Base-by-base conservation (phyloP, 805 yeast species). In the Pichia rugopelliculosa region DNA sequence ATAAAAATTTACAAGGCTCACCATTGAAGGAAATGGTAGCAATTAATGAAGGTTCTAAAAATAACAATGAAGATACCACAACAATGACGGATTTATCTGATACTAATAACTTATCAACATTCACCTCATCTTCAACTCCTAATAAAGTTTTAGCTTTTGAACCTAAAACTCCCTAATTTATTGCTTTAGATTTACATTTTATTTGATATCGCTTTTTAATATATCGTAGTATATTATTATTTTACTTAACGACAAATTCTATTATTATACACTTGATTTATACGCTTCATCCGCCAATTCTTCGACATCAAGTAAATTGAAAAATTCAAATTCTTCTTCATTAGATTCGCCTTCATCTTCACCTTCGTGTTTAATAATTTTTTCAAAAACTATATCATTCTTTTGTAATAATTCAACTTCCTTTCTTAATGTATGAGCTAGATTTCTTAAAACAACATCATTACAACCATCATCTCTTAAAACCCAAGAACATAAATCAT, bases 401-500 rank as follows among this genome's bases (percentile, higher is more conserved):
- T 74, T 79, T 12, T 53, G 45, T 24, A 81, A 37, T 0, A 47
- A 40, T 20, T 58, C 66, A 9, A 71, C 55, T 42, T 72, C 77
- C 47, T 68, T 74, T 41, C 69, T 69, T 41, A 86, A 59, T 53
- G 86, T 93, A 47, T 79, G 80, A 0, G 91, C 87, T 22, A 88
- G 64, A 39, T 76, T 73, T 47, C 87, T 69, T 23, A 88, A 59
- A 22, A 76, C 73, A 36, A 65, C 69, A 53, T 84, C 90, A 52
- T 72, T 72, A 36, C 87, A 80, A 6, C 61, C 61, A 39, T 72
- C 72, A 45, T 78, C 80, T 48, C 75, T 67, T 21, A 84, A 69
- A 17, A 84, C 61, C 95, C 95, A 90, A 15, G 82, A 70, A 48
- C 86, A 74, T 52, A 87, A 69, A 61, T 90, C 96, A 56, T 85